Conservation (phyloP, 2,329 filamentous ascomycete species). For the Graphium sp. region DNA sequence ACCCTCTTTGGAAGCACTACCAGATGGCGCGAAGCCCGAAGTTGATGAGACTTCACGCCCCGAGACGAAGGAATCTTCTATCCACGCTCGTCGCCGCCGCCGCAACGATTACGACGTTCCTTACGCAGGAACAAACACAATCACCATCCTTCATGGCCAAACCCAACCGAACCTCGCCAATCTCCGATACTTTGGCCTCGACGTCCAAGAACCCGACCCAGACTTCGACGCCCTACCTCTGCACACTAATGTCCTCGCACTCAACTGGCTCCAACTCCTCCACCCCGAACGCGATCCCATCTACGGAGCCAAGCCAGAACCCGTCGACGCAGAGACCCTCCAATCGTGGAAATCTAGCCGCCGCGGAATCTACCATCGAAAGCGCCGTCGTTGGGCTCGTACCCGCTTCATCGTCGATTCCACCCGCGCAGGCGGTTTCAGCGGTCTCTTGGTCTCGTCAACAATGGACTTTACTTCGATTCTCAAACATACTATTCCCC, state of each 20-base stretch:
- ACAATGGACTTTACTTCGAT: slow-evolving; percentile 68
- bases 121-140: slow-evolving; percentile 54
- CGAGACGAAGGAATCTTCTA: slow-evolving; percentile 69
- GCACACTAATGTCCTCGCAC: slow-evolving; percentile 59
- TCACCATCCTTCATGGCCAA: slow-evolving; percentile 67
- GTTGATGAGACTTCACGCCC: too few species aligned
- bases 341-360: slow-evolving; percentile 64
- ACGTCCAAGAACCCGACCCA: slow-evolving; percentile 45
- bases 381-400: slow-evolving; percentile 67
- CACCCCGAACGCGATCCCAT: slow-evolving; percentile 58
- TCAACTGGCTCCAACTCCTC: slow-evolving; percentile 87
- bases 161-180: slow-evolving; percentile 76
- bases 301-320: slow-evolving; percentile 49
- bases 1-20: not conserved
- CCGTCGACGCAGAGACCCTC: slow-evolving; percentile 42
- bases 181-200: slow-evolving; percentile 80
- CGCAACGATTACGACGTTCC: slow-evolving; percentile 42
- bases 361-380: slow-evolving; percentile 73
- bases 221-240: slow-evolving; percentile 56
- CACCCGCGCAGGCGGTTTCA: slow-evolving; percentile 59
- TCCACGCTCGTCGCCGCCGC: slow-evolving; percentile 8
- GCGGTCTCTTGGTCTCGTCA: slow-evolving; percentile 68
- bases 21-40: not conserved
- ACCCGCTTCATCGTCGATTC: slow-evolving; percentile 57
- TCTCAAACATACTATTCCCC: slow-evolving; percentile 57